Evolutionary conservation across 1,284 basidiomycete genomes (phyloP).

Genomic region (Boletus semigastroideus): DNA sequence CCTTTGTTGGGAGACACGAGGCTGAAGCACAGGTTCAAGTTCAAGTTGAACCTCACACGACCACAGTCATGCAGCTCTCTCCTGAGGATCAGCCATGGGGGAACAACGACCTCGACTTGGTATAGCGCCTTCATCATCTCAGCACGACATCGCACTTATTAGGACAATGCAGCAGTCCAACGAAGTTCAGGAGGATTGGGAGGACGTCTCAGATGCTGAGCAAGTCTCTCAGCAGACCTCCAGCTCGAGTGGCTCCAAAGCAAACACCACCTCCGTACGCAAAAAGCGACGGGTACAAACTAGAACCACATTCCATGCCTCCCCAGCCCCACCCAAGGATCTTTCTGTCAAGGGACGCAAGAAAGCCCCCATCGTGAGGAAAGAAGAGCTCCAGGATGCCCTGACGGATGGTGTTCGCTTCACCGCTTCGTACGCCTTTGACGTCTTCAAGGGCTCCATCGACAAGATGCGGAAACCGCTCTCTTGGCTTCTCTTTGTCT

Average conservation of each 20-base stretch:
- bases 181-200: slow-evolving; percentile 23
- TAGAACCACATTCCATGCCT: slow-evolving; percentile 6
- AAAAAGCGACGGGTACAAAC: slow-evolving; percentile 23
- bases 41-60: too few species aligned
- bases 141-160: not conserved
- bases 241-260: slow-evolving; percentile 8
- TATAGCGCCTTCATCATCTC: slow-evolving; percentile 2
- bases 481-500: slow-evolving; percentile 51
- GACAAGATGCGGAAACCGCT: slow-evolving; percentile 55
- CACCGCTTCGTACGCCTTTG: slow-evolving; percentile 42
- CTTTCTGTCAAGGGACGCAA: slow-evolving; percentile 14
- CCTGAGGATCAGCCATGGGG: not conserved
- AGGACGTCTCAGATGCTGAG: slow-evolving; percentile 25
- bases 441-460: slow-evolving; percentile 47
- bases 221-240: slow-evolving; percentile 9
- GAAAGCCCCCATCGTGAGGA: slow-evolving; percentile 15
- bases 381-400: slow-evolving; percentile 24
- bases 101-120: slow-evolving; percentile 4
- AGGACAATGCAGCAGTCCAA: slow-evolving; percentile 8
- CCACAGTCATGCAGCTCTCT: slow-evolving; percentile 2
- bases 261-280: slow-evolving; percentile 9
- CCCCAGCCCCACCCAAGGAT: slow-evolving; percentile 11
- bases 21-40: too few species aligned
- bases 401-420: slow-evolving; percentile 27
- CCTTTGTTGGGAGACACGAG: too few species aligned